Evolutionary conservation across 768 basidiomycete species (phyloP).

Genomic region (Symmetrospora coprosmae): DNA sequence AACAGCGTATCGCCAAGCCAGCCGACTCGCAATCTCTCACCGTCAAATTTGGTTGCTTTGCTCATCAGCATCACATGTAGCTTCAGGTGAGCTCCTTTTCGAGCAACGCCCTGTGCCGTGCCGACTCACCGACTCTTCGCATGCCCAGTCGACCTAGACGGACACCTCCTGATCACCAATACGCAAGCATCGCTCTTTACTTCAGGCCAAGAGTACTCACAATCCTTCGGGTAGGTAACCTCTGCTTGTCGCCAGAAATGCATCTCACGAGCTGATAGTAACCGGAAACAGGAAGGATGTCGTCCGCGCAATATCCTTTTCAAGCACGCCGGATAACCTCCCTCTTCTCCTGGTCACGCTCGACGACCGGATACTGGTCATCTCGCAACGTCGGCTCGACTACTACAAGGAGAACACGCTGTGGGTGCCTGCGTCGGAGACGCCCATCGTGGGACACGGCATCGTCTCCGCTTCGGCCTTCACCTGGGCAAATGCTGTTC

Average conservation of each 20-base stretch:
- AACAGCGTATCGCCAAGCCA: too few species aligned
- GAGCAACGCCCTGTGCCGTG: too few species aligned
- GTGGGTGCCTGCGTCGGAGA: background rate
- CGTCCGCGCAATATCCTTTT: background rate
- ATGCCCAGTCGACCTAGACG: too few species aligned
- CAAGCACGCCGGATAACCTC: background rate
- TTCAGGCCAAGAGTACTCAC: background rate
- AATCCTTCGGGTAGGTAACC: background rate
- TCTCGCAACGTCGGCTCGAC: background rate
- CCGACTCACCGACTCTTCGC: too few species aligned
- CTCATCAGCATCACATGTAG: too few species aligned
- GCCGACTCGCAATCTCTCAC: too few species aligned
- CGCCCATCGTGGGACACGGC: too few species aligned
- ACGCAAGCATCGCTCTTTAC: slow-evolving; percentile 11
- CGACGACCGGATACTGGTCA: background rate
- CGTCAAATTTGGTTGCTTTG: too few species aligned
- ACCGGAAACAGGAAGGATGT: too few species aligned
- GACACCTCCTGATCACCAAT: background rate
- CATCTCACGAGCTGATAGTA: background rate
- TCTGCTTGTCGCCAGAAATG: background rate
- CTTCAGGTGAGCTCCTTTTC: too few species aligned
- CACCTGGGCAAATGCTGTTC: too few species aligned
- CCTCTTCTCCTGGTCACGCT: slow-evolving; percentile 1
- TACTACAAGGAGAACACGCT: background rate
- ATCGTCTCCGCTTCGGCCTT: too few species aligned